Conservation (phyloP, 1,284 basidiomycete species). For the Stygiomarasmius scandens region DNA sequence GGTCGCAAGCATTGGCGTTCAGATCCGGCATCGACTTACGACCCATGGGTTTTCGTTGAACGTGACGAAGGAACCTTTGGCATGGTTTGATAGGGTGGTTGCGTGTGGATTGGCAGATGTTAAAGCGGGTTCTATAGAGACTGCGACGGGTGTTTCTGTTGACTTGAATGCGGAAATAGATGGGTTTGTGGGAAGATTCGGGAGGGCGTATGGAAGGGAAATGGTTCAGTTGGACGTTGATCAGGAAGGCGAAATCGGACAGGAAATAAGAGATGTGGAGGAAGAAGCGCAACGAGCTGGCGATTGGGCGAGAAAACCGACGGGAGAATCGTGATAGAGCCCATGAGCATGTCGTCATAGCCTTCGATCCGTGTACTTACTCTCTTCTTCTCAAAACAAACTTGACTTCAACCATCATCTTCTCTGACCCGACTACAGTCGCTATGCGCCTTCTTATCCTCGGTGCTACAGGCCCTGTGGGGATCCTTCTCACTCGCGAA, state of each 20-base stretch:
- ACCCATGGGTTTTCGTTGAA: constrained; percentile 97
- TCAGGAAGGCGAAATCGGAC: constrained; percentile 52
- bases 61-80: constrained; percentile 75
- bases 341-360: too few relatives aligned
- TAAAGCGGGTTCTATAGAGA: constrained; percentile 68
- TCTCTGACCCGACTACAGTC: background rate
- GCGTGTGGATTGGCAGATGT: constrained; percentile 94
- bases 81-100: constrained; percentile 87
- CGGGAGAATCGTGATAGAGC: background rate
- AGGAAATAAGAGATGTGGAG: constrained; percentile 51
- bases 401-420: background rate
- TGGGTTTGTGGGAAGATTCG: constrained; percentile 55
- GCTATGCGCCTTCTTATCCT: constrained; percentile 46
- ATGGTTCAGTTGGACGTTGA: constrained; percentile 52
- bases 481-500: constrained; percentile 55
- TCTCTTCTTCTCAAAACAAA: background rate
- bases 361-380: background rate
- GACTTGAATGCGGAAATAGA: constrained; percentile 53
- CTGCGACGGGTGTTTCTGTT: constrained; percentile 39
- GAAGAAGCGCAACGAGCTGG: constrained; percentile 30
- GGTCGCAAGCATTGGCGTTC: constrained; percentile 94
- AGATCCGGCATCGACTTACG: constrained; percentile 92
- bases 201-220: constrained; percentile 55
- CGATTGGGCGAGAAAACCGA: constrained; percentile 6
- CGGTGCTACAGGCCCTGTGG: constrained; percentile 62